phyloP scores from a whole-genome alignment of 2,329 filamentous ascomycete species.

The Lecanicillium sp. region DNA sequence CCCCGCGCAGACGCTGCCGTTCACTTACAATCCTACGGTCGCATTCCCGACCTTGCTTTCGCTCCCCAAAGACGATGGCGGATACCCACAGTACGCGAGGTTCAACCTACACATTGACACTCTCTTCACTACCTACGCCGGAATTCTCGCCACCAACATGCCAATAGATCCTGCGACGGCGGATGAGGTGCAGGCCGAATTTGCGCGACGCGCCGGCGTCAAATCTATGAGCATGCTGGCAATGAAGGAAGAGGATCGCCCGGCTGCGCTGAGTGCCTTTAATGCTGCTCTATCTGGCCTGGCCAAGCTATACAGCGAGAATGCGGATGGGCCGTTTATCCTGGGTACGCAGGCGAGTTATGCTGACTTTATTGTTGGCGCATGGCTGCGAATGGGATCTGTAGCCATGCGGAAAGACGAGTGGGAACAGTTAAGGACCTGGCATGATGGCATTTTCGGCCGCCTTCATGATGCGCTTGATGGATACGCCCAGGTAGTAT shows the following conservation, averaged over 20 bases:
- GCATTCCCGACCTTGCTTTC: conserved; percentile 34
- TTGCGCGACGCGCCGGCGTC: conserved; percentile 41
- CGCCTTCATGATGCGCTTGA: conserved; percentile 8
- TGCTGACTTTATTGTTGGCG: conserved; percentile 52
- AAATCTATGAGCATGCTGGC: conserved; percentile 39
- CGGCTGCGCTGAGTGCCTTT: conserved; percentile 34
- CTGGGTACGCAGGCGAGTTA: conserved; percentile 40
- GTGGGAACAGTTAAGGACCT: conserved; percentile 6
- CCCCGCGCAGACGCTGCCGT: conserved; percentile 37
- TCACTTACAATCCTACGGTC: conserved; percentile 20
- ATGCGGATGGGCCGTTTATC: conserved; percentile 39
- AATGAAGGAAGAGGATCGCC: conserved; percentile 33
- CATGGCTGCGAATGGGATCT: conserved; percentile 23
- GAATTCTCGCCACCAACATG: conserved; percentile 35
- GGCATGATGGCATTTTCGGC: conserved; percentile 5
- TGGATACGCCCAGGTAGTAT: conserved; percentile 1
- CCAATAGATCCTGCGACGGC: conserved; percentile 46
- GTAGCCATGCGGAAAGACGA: not conserved
- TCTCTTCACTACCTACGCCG: conserved; percentile 41
- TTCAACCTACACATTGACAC: conserved; percentile 53
- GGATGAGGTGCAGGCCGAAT: conserved; percentile 39
- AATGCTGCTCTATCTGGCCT: conserved; percentile 35
- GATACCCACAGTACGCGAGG: conserved; percentile 33
- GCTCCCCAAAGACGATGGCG: conserved; percentile 19
- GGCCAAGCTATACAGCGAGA: conserved; percentile 35